Percentiles rank a stretch among this genome's conserved stretches.
Evolutionary conservation across 768 basidiomycete species (phyloP).

Genomic region (Candolleomyces eurysporus): DNA sequence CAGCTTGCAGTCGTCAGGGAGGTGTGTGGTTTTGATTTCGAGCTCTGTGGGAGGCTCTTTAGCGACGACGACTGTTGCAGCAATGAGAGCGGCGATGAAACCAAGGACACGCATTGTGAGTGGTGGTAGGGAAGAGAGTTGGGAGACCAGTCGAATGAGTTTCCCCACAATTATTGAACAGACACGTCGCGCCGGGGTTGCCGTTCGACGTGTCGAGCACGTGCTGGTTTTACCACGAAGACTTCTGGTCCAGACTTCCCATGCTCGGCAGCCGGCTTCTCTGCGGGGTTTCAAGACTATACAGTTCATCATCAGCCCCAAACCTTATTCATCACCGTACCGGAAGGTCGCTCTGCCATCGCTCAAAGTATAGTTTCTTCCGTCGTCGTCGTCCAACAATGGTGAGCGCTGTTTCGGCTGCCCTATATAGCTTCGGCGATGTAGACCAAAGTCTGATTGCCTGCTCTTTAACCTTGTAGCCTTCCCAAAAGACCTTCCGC

Average conservation of each 20-base stretch:
- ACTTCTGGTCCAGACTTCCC: not conserved
- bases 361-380: conserved; percentile 9
- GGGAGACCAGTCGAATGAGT: not conserved
- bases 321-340: conserved; percentile 33
- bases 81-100: conserved; percentile 44
- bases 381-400: conserved; percentile 44
- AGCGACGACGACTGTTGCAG: conserved; percentile 48
- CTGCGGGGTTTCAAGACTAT: conserved; percentile 29
- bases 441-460: conserved; percentile 6
- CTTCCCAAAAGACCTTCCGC: conserved; percentile 98
- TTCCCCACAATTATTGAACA: no score
- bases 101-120: conserved; percentile 51
- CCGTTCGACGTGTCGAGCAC: conserved; percentile 9
- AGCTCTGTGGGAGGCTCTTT: conserved; percentile 49
- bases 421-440: not conserved
- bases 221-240: not conserved
- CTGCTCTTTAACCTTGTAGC: conserved; percentile 46
- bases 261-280: not conserved
- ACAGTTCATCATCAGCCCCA: conserved; percentile 26
- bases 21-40: conserved; percentile 56
- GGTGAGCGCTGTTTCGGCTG: conserved; percentile 33
- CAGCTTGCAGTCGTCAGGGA: conserved; percentile 53
- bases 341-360: conserved; percentile 18
- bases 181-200: not conserved
- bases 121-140: not conserved